Conservation (phyloP, 2,329 filamentous ascomycete genomes). For the Aspergillus versicolor region DNA sequence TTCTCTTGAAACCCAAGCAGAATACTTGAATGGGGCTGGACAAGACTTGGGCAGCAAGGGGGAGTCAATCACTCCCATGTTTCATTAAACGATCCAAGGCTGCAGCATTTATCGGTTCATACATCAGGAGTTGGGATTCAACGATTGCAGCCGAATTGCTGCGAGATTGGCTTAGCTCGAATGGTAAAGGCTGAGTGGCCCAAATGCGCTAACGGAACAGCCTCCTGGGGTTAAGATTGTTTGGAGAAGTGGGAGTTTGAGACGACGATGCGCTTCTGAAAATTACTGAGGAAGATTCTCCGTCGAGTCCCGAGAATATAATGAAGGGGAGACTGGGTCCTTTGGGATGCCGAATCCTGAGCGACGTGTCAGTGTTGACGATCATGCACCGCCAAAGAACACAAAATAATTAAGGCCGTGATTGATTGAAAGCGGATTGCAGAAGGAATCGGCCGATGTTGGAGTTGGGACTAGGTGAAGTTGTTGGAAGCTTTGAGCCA, state of each 20-base stretch:
- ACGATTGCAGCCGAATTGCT: not conserved
- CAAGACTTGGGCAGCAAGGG: constrained; percentile 2
- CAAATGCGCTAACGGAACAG: constrained; percentile 1
- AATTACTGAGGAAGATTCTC: not conserved
- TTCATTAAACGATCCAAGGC: not conserved
- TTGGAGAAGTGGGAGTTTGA: not conserved
- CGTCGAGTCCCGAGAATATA: not conserved
- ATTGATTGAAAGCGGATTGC: not conserved
- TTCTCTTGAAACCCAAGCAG: not conserved
- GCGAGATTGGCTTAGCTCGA: not conserved
- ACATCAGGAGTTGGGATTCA: not conserved
- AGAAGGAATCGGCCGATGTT: not conserved
- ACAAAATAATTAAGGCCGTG: not conserved
- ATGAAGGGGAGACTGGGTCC: not conserved
- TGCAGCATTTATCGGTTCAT: not conserved
- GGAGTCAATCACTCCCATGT: not conserved
- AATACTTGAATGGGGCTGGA: not conserved
- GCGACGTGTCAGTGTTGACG: constrained; percentile 2
- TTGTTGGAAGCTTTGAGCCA: constrained; percentile 13
- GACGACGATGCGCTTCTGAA: not conserved
- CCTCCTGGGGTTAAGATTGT: constrained; percentile 5
- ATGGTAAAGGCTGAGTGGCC: not conserved
- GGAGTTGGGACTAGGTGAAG: not conserved
- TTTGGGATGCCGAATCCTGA: not conserved
- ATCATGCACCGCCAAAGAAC: not conserved